Base-by-base conservation (phyloP, 1,284 basidiomycete genomes). In the Cryptococcus sp. region DNA sequence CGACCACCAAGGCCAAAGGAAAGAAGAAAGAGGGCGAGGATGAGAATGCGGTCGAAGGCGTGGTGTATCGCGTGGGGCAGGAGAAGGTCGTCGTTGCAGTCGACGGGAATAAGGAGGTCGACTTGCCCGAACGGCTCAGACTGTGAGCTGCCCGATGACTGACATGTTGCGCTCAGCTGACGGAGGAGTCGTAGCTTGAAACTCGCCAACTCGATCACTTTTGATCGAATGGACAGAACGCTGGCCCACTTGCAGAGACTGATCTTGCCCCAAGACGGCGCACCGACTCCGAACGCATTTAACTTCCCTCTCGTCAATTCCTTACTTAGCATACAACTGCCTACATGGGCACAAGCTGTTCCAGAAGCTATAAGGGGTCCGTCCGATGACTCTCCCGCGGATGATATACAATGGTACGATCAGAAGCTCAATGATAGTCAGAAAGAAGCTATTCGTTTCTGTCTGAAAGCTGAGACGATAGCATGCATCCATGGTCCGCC, bases 401-500 rank as follows among this genome's bases (percentile, higher is more conserved):
- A 52, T 10, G 39, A 82, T 6, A 66, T 91, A n/a, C 69, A 80
- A 2, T 93, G 89, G 77, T 89, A 91, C 66, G 89, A 96, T 65
- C 73, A 82, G 0, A 83, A 81, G 0, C 81, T 98, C 46, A 98
- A 99, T 72, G 77, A 82, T 0, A 91, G 90, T 60, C 95, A 99
- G 73, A 87, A 88, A 71, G 82, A 85, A 19, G 93, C 93, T 0
- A 85, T 79, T 17, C 47, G 65, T 50, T 77, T 77, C 59, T 74
- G 75, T 40, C 55, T 79, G 15, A 63, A 62, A 11, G 75, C 81
- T 0, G 64, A 85, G 1, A 88, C 93, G 70, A 83, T 97, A 0
- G 90, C 90, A 0, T 91, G 93, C 64, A 93, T 99, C n/a, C 94
- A 97, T 71, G 94, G 95, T 0, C 95, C 95, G 5, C 94, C 95